phyloP scores from a whole-genome alignment of 1,139 yeast genomes.

The Hemisphaericaspora subhashii region DNA sequence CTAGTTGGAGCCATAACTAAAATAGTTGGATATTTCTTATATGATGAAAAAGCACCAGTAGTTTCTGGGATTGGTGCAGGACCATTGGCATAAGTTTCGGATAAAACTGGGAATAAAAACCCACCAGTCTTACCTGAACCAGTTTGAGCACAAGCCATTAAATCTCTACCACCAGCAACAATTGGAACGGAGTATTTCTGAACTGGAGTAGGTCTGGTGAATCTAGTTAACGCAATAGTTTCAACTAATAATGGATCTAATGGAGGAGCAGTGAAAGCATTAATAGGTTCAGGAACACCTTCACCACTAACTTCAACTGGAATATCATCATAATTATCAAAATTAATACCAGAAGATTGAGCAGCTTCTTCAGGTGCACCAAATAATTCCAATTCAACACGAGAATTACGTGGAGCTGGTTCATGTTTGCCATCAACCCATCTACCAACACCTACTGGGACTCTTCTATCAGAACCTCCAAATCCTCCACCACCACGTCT shows the following conservation, averaged over 20 bases:
- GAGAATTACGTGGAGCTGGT: slow-evolving; percentile 74
- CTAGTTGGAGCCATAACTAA: slow-evolving; percentile 97
- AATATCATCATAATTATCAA: slow-evolving; percentile 96
- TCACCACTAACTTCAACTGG: slow-evolving; percentile 98
- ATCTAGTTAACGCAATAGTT: slow-evolving; percentile 85
- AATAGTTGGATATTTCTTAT: slow-evolving; percentile 91
- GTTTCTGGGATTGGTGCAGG: slow-evolving; percentile 68
- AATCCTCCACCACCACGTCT: slow-evolving; percentile 24
- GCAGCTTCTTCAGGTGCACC: slow-evolving; percentile 82
- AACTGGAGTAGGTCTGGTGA: slow-evolving; percentile 96
- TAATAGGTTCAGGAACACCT: slow-evolving; percentile 90
- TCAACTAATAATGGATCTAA: slow-evolving; percentile 83
- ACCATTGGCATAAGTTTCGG: slow-evolving; percentile 86
- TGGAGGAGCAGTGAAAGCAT: slow-evolving; percentile 88
- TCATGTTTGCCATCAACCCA: slow-evolving; percentile 89
- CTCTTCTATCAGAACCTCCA: slow-evolving; percentile 29
- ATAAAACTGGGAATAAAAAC: slow-evolving; percentile 94
- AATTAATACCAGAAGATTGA: slow-evolving; percentile 95
- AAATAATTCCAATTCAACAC: slow-evolving; percentile 76
- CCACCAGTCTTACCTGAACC: slow-evolving; percentile 99
- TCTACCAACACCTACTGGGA: slow-evolving; percentile 57
- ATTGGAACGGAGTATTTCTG: slow-evolving; percentile 98
- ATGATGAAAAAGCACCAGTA: slow-evolving; percentile 58
- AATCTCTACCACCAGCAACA: slow-evolving; percentile 92
- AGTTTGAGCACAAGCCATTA: slow-evolving; percentile 99